These are phyloP conservation scores for Collybia sp. DNA, from an alignment of 768 basidiomycete genomes.

Conservation along the genomic window DNA sequence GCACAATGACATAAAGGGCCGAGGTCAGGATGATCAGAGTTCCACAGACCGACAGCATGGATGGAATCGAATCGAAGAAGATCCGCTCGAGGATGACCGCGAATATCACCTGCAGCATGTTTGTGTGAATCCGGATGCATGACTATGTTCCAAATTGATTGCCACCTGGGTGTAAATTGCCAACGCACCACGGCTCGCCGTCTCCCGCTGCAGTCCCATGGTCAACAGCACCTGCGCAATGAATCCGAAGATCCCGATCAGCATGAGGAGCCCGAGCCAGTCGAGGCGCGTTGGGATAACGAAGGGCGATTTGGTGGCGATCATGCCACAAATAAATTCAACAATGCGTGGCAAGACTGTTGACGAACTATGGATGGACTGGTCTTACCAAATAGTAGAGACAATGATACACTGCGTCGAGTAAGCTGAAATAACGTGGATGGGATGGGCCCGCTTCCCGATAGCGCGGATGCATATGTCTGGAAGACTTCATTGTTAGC, in stretches of 20 bases:
- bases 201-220: constrained; percentile 45
- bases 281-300: constrained; percentile 36
- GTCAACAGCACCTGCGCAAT: constrained; percentile 48
- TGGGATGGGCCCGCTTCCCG: constrained; percentile 68
- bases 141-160: neutral
- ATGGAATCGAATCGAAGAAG: constrained; percentile 1
- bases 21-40: neutral
- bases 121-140: neutral
- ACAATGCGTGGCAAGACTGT: too few species aligned
- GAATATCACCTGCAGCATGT: neutral
- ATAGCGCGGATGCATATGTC: constrained; percentile 53
- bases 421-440: constrained; percentile 42
- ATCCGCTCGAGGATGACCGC: constrained; percentile 4
- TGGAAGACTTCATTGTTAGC: constrained; percentile 7
- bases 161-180: constrained; percentile 41
- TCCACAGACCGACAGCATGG: neutral
- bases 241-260: constrained; percentile 48
- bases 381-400: neutral
- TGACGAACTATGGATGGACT: neutral
- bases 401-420: neutral
- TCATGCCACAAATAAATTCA: constrained; percentile 29
- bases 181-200: constrained; percentile 48
- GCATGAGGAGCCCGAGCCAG: constrained; percentile 36
- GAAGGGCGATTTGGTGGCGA: constrained; percentile 27
- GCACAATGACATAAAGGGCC: neutral